A percentile compares a stretch with the other conserved stretches of the same genome.
These are phyloP conservation scores for Botryosphaeria agaves DNA, from an alignment of 2,329 filamentous ascomycete species.

Conservation along the genomic window DNA sequence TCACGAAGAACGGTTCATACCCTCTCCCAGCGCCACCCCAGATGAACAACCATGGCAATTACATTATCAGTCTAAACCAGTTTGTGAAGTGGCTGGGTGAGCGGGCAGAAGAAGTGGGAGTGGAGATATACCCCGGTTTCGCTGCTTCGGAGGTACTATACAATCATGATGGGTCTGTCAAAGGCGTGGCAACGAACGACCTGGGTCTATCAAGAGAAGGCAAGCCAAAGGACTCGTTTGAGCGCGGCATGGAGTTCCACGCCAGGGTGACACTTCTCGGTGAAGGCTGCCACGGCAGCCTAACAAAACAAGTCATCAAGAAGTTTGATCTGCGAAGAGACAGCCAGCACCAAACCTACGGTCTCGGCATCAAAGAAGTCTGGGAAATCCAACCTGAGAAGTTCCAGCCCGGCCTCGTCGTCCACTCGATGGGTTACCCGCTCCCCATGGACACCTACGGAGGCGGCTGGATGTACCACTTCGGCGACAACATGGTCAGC, in stretches of 20 bases:
- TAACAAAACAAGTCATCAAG: constrained; percentile 88
- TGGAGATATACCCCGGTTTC: constrained; percentile 93
- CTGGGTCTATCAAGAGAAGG: constrained; percentile 69
- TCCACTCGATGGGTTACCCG: constrained; percentile 87
- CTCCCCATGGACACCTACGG: constrained; percentile 80
- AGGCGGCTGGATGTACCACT: constrained; percentile 99
- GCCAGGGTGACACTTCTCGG: constrained; percentile 79
- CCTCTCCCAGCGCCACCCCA: constrained; percentile 81
- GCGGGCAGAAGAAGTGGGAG: constrained; percentile 86
- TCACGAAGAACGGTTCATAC: constrained; percentile 64
- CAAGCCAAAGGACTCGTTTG: constrained; percentile 75
- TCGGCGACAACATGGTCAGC: constrained; percentile 89
- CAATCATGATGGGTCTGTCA: constrained; percentile 68
- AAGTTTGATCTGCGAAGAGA: constrained; percentile 83
- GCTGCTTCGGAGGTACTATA: constrained; percentile 89
- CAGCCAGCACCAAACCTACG: constrained; percentile 89
- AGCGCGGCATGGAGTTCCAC: constrained; percentile 97
- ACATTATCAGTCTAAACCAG: constrained; percentile 90
- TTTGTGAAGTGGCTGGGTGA: constrained; percentile 93
- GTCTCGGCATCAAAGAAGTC: constrained; percentile 85
- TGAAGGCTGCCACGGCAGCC: constrained; percentile 88
- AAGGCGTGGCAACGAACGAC: constrained; percentile 92
- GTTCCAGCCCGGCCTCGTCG: constrained; percentile 70
- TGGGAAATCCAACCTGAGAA: constrained; percentile 93
- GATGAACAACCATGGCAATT: constrained; percentile 97